Percentiles rank a stretch among this genome's conserved stretches.
Evolutionary conservation across 306 rosid genomes (phyloP).

Genomic region (Prunus salicina): DNA sequence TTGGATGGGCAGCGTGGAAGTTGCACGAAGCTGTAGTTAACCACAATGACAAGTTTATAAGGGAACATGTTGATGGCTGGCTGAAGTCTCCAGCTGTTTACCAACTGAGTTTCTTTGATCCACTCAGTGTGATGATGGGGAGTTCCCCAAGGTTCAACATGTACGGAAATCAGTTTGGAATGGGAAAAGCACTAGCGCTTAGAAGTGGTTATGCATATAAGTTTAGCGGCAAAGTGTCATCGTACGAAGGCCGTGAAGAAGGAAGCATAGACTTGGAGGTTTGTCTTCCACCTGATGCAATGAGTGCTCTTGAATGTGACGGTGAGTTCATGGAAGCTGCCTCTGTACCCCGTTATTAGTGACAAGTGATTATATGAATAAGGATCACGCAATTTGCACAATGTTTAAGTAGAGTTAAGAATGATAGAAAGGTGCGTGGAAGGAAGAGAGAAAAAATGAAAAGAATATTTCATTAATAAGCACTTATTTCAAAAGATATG

Average conservation of each 20-base stretch:
- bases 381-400: neutral
- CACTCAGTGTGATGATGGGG: constrained; percentile 32
- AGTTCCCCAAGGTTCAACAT: constrained; percentile 61
- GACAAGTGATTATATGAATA: constrained; percentile 9
- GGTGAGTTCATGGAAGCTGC: constrained; percentile 41
- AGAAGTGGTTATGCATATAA: constrained; percentile 53
- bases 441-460: neutral
- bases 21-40: constrained; percentile 39
- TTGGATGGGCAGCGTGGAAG: constrained; percentile 69
- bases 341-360: neutral
- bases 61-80: constrained; percentile 11
- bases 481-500: neutral
- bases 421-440: too few relatives aligned
- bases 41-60: constrained; percentile 12
- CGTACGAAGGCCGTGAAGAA: constrained; percentile 42
- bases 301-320: constrained; percentile 53
- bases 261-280: constrained; percentile 69
- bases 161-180: constrained; percentile 67
- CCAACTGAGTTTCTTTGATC: neutral
- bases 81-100: constrained; percentile 18
- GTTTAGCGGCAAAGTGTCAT: constrained; percentile 40
- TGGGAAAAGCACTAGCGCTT: constrained; percentile 60
- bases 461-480: neutral
- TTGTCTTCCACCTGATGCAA: constrained; percentile 29
- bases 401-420: neutral